Base-by-base conservation (phyloP, 805 yeast species). In the Nakazawaea ishiwadae region DNA sequence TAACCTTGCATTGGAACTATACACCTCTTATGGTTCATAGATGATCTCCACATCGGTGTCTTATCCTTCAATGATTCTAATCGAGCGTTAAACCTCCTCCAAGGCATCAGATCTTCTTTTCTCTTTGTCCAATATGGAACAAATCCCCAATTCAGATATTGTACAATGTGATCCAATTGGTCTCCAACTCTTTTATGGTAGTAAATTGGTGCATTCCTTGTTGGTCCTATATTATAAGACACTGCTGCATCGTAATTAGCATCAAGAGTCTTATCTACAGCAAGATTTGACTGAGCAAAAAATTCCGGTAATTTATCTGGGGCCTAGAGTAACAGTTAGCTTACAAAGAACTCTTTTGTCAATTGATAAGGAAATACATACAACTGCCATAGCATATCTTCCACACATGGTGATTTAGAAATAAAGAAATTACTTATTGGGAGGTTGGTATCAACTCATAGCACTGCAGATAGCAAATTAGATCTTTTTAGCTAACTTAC, bases 1-100 rank as follows among this genome's bases (percentile, higher is more conserved):
- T 90, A 90, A 0, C 96, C 96, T 51, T 76, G 73, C 30, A 85
- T 71, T 0, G 95, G 91, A 0, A 88, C 76, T 1, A 82, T 79
- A 56, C 96, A 89, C 29, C 96, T 64, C 4, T 65, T 63, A 7
- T 60, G 60, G 18, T 68, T 60, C 28, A 69, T 61, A 4, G 75
- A 66, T 1, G 65, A 46, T 5, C 65, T 65, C 96, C 96, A 89
- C 31, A 82, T 59, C 17, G 69, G 63, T 32, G 71, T 68, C 1
- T 62, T 58, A 4, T 69, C 66, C 0, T 52, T 51, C 9, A 88
- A 51, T 5, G 81, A 72, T 48, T 88, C 96, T 27, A 63, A 62
- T 16, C 93, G 63, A 19, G 95, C 88, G 62, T 89, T 89, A 66
- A 89, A 83, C 11, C 82, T 75, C 32, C 69, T 68, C 42, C 72